Evolutionary conservation across 1,139 yeast genomes (phyloP).

Genomic region (Hansenula anomala): DNA sequence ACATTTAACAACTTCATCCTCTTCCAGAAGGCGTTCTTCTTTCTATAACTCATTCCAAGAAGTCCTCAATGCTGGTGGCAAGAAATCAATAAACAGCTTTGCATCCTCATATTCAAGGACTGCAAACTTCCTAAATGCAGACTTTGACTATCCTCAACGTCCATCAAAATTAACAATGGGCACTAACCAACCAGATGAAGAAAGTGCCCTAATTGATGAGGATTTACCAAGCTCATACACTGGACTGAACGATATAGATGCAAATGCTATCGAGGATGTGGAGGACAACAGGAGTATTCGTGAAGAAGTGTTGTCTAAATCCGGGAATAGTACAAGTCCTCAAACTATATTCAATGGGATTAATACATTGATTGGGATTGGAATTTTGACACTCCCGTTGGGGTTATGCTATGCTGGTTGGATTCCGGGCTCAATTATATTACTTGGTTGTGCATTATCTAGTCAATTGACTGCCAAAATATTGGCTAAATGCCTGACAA

Average conservation of each 20-base stretch:
- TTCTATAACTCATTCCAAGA: constrained; percentile 21
- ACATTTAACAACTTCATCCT: background rate
- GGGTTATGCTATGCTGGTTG: constrained; percentile 81
- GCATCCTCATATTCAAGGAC: constrained; percentile 21
- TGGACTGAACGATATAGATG: background rate
- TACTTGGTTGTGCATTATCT: constrained; percentile 45
- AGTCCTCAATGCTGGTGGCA: constrained; percentile 18
- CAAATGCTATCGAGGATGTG: constrained; percentile 43
- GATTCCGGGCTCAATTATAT: constrained; percentile 49
- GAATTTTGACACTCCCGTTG: constrained; percentile 76
- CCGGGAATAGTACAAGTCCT: constrained; percentile 49
- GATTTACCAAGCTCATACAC: constrained; percentile 1
- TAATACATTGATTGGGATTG: constrained; percentile 83
- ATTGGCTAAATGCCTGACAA: constrained; percentile 49
- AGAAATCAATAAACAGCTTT: constrained; percentile 19
- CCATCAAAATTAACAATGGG: constrained; percentile 15
- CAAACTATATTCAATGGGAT: constrained; percentile 88
- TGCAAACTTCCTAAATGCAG: constrained; percentile 20
- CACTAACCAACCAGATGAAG: constrained; percentile 10
- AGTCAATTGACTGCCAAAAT: constrained; percentile 58
- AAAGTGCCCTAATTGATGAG: constrained; percentile 3
- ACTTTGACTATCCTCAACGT: constrained; percentile 17
- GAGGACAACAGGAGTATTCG: constrained; percentile 38
- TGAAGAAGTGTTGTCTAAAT: constrained; percentile 37
- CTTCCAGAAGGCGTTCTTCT: constrained; percentile 11